Percentiles rank a stretch among this genome's conserved stretches.
phyloP scores from a whole-genome alignment of 768 basidiomycete species.

The Boletellus ananas region DNA sequence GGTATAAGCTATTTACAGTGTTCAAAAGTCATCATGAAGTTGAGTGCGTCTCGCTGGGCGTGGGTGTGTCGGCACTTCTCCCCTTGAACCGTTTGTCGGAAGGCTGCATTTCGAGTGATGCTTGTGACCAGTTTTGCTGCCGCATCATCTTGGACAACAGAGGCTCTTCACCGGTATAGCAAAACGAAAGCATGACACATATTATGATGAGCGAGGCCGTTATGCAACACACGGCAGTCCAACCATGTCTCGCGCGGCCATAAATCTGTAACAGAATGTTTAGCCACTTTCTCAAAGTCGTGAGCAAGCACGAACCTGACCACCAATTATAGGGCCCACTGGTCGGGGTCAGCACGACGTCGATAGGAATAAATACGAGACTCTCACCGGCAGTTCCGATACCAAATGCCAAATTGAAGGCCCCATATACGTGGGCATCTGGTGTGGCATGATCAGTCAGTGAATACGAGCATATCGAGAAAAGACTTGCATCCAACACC shows the following conservation, averaged over 20 bases:
- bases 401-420: constrained; percentile 70
- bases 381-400: constrained; percentile 56
- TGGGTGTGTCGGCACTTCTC: background rate
- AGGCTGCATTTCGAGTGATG: constrained; percentile 7
- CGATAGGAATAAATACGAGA: background rate
- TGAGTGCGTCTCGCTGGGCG: background rate
- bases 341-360: constrained; percentile 2
- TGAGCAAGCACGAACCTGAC: constrained; percentile 45
- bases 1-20: constrained; percentile 2
- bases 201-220: constrained; percentile 40
- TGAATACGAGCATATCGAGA: background rate
- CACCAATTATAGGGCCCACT: constrained; percentile 72
- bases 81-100: constrained; percentile 4
- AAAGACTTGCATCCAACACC: constrained; percentile 67
- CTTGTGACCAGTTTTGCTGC: constrained; percentile 12
- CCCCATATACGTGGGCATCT: constrained; percentile 76
- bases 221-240: constrained; percentile 55
- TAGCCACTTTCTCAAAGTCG: background rate
- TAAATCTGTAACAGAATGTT: constrained; percentile 46
- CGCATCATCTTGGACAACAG: constrained; percentile 30
- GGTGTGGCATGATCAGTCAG: constrained; percentile 1
- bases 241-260: constrained; percentile 51
- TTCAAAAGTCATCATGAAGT: constrained; percentile 6
- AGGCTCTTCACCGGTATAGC: constrained; percentile 49
- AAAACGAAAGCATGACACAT: constrained; percentile 38